Evolutionary conservation across 2,329 filamentous ascomycete genomes (phyloP), one percentile per base, ranked within the genome.

Genomic region (Thielaviopsis punctulata): DNA sequence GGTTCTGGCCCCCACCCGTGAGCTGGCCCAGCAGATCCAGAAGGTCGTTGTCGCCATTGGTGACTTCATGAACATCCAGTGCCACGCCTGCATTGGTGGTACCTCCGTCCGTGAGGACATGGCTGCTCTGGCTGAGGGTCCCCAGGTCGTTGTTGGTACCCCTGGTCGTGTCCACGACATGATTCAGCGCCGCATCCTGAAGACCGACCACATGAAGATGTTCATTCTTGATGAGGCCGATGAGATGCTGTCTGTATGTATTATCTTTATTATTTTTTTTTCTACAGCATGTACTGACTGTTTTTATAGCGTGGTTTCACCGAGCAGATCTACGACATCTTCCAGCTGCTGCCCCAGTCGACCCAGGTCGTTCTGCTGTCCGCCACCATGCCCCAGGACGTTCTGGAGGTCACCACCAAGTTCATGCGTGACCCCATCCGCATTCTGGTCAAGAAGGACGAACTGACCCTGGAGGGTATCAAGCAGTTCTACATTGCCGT

Each of bases 401-500:
- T 98, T 57, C 82, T 98, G 57, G 92, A 98, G 76, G 89, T 98
- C 67, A 98, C 92, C 66, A 96, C 90, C 74, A 95, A 95, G 77
- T 98, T 98, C 80, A 98, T 98, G 92, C 89, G 88, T 64, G 92
- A 98, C 73, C 92, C 92, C 61, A 86, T 98, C 70, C 89, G 92
- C 67, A 96, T 98, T 67, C 79, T 98, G 62, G 92, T 98, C 73
- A 98, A 98, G 85, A 95, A 95, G 81, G 90, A 93, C 66, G 92
- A 98, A 70, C 83, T 98, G 70, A 98, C 92, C 65, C 87, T 98
- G 56, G 92, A 98, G 75, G 92, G 92, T 86, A 94, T 98, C 68
- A 98, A 98, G 80, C 92, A 98, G 71, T 98, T 95, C 77, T 98
- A 95, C 77, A 96, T 98, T 72, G 92, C 92, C 56, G 92, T 98